phyloP scores from a whole-genome alignment of 108 stramenopile genomes.

The Skeletonema marinoi region DNA sequence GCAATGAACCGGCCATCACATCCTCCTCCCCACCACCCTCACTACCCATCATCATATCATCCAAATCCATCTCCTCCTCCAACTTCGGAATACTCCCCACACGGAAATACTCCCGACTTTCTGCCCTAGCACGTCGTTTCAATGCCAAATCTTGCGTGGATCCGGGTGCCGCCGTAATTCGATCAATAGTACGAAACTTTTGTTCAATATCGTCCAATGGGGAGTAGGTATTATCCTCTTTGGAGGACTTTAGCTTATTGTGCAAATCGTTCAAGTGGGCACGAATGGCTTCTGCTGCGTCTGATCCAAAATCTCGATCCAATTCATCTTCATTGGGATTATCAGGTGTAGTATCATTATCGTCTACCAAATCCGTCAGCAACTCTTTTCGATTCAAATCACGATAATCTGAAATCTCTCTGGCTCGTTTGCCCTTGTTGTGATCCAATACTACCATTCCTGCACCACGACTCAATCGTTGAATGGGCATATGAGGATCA shows the following conservation, averaged over 20 bases:
- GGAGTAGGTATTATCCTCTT: conserved; percentile 8
- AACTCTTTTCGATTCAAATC: not conserved
- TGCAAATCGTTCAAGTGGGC: conserved; percentile 12
- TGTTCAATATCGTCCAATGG: conserved; percentile 55
- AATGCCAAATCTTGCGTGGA: conserved; percentile 78
- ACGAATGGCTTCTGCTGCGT: conserved; percentile 47
- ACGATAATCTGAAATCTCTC: conserved; percentile 22
- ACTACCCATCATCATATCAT: conserved; percentile 34
- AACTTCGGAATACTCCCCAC: conserved; percentile 18
- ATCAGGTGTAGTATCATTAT: not conserved
- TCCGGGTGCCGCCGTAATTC: conserved; percentile 64
- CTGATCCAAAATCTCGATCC: conserved; percentile 33
- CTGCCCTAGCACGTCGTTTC: conserved; percentile 51
- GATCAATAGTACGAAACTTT: conserved; percentile 67
- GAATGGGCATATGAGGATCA: conserved; percentile 49
- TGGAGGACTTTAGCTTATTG: not conserved
- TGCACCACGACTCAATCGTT: conserved; percentile 9
- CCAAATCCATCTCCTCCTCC: conserved; percentile 38
- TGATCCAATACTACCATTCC: conserved; percentile 21
- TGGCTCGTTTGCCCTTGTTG: conserved; percentile 5
- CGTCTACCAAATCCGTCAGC: conserved; percentile 3
- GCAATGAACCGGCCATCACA: not conserved
- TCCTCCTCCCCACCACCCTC: conserved; percentile 42
- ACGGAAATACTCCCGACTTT: conserved; percentile 33
- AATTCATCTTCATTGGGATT: conserved; percentile 20